Evolutionary conservation across 2,329 filamentous ascomycete genomes (phyloP).

Genomic region (Fusarium liriodendri): DNA sequence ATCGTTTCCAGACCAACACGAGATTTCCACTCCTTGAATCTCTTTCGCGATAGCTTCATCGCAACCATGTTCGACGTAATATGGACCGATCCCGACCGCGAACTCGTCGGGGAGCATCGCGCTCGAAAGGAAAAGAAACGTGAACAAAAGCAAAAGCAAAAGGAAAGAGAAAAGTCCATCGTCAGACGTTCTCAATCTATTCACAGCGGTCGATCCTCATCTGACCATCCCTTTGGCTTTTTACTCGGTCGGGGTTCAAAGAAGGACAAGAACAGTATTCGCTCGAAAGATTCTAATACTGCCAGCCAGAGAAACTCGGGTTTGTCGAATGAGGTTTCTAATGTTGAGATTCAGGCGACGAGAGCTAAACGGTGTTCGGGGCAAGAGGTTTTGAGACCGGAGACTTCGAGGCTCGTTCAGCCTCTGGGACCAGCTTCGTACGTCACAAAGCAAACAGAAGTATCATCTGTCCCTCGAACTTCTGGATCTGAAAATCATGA

Average conservation of each 20-base stretch:
- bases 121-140: conserved; percentile 58
- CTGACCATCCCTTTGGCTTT: conserved; percentile 55
- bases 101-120: conserved; percentile 64
- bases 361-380: not conserved
- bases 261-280: conserved; percentile 26
- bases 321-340: conserved; percentile 22
- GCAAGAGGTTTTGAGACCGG: not conserved
- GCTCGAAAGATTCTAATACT: conserved; percentile 38
- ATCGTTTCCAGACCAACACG: not conserved
- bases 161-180: conserved; percentile 33
- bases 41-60: conserved; percentile 4
- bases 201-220: conserved; percentile 56
- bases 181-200: conserved; percentile 54
- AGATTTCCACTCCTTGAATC: not conserved
- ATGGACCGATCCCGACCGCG: conserved; percentile 66
- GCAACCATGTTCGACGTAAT: conserved; percentile 67
- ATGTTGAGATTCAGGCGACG: conserved; percentile 23
- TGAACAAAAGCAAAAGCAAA: conserved; percentile 44
- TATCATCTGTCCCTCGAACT: conserved; percentile 7
- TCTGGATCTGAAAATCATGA: conserved; percentile 20
- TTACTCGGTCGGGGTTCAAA: conserved; percentile 53
- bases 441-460: conserved; percentile 23
- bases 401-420: conserved; percentile 16
- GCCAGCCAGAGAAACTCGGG: conserved; percentile 40
- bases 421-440: conserved; percentile 24